Evolutionary conservation across 129 eudicot genomes (phyloP).

Genomic region (Helichrysum umbraculigerum): DNA sequence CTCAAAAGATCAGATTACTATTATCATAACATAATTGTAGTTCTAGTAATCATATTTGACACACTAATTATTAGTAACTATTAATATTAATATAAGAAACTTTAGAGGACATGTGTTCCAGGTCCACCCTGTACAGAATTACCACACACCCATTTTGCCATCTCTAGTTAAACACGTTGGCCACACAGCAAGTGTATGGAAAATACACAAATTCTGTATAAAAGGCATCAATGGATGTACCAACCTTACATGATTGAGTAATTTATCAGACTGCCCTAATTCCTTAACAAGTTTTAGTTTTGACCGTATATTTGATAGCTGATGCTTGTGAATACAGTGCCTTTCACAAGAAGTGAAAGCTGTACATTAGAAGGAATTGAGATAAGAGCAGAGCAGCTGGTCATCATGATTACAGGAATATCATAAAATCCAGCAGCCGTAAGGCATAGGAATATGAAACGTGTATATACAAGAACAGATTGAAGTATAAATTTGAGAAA

Average conservation of each 20-base stretch:
- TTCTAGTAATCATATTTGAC: no score
- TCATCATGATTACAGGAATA: slow-evolving; percentile 37
- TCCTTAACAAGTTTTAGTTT: not conserved
- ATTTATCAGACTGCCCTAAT: not conserved
- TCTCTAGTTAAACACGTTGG: not conserved
- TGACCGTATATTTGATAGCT: not conserved
- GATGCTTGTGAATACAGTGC: slow-evolving; percentile 4
- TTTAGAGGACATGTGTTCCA: not conserved
- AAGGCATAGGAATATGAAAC: slow-evolving; percentile 33
- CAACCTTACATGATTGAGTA: not conserved
- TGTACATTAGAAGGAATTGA: slow-evolving; percentile 38
- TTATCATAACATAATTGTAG: no score
- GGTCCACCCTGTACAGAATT: not conserved
- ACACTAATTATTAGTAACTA: no score
- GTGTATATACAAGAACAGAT: slow-evolving; percentile 44
- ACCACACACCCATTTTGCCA: not conserved
- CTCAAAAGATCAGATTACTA: no score
- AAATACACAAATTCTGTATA: not conserved
- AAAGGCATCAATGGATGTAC: slow-evolving; percentile 5
- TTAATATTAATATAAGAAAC: not conserved
- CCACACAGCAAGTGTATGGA: not conserved
- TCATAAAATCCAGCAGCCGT: slow-evolving; percentile 39
- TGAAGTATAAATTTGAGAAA: slow-evolving; percentile 22
- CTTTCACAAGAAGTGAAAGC: slow-evolving; percentile 19
- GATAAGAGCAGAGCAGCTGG: slow-evolving; percentile 42